Evolutionary conservation across 2,329 filamentous ascomycete species (phyloP), one percentile per base, ranked within the genome.

Genomic region (Colletotrichum gloeosporioides): DNA sequence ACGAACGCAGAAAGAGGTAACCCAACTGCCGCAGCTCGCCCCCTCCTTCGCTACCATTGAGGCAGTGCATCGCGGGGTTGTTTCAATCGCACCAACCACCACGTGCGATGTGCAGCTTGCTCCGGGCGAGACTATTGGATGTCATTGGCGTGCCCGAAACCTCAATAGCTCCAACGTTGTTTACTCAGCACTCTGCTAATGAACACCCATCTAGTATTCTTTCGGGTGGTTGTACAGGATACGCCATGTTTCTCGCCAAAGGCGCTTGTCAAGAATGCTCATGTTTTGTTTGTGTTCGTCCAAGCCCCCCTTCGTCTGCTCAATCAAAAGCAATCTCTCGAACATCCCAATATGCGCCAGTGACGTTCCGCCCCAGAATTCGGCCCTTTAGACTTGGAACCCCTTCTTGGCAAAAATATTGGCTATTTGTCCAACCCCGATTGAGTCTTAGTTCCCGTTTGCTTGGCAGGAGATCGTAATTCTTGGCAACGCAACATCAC

Each of bases 391-490:
- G 29, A 36, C 8, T 32, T 59, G 25, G 31, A 63, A 69, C 34
- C 59, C 73, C 59, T 76, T 76, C 70, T 74, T 76, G 70, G 74
- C 70, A 69, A 32, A 32, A 61, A 34, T 31, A 27, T 73, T 68
- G 61, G 71, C 36, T 32, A 57, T 62, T 49, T 27, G 25, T 62
- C 27, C 55, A 61, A 69, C 32, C 67, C 67, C 18, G 55, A 69
- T 69, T 22, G 27, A 61, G 53, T 61, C 65, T 66, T 76, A 76
- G 74, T 66, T 74, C 71, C 74, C 71, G 74, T 36, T 31, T 15
- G 61, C 71, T 76, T 76, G 74, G 74, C 74, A 76, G 55, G 57
- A 70, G 68, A 70, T 63, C 57, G 57, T 63, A 22, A 31, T n/a
- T 63, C 68, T 70, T 70, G 68, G 68, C 68, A 63, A 70, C 68